Base-by-base conservation (phyloP, 2,329 filamentous ascomycete genomes). In the Hypoxylon sp. region DNA sequence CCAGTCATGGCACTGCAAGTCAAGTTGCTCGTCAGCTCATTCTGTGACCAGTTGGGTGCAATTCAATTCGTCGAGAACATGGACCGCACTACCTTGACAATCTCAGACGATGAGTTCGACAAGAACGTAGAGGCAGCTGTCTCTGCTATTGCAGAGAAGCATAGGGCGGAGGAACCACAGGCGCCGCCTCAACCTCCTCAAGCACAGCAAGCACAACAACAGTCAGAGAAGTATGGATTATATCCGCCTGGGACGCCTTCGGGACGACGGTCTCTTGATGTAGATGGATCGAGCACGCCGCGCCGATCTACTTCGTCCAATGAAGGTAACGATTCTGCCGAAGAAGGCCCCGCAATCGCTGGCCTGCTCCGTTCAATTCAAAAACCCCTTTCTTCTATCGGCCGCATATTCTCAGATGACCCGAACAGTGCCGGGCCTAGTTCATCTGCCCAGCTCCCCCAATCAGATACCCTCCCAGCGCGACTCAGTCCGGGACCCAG, bases 1-100 rank as follows among this genome's bases (percentile, higher is more conserved):
- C 8, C 33, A 18, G n/a, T 33, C 2, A 6, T n/a, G 2, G 10
- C 10, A 10, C 35, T n/a, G 29, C 11, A 38, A 9, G n/a, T n/a
- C 3, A 13, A n/a, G n/a, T n/a, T 6, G 27, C 26, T 35, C 31
- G 37, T 29, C 8, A 21, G 17, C 49, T 61, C 17, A 58, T 35
- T 42, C 2, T 33, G 17, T 15, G 35, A 31, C 17, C 50, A 90
- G 83, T 91, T 94, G 88, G 95, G 95, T 49, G 95, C 92, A 33
- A 89, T 99, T 46, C 92, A 97, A 69, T 99, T 99, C 73, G 91
- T 99, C 67, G 95, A 99, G 77, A 96, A 91, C 58, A 88, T 99
- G 75, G 95, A 99, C 74, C 88, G 93, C 40, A 98, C 95, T 1
- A 94, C 89, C 21, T 78, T 99, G 6, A 98, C 95, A 1, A 95